phyloP scores from a whole-genome alignment of 805 yeast genomes.

The baker's yeast (Saccharomyces cerevisiae) region DNA sequence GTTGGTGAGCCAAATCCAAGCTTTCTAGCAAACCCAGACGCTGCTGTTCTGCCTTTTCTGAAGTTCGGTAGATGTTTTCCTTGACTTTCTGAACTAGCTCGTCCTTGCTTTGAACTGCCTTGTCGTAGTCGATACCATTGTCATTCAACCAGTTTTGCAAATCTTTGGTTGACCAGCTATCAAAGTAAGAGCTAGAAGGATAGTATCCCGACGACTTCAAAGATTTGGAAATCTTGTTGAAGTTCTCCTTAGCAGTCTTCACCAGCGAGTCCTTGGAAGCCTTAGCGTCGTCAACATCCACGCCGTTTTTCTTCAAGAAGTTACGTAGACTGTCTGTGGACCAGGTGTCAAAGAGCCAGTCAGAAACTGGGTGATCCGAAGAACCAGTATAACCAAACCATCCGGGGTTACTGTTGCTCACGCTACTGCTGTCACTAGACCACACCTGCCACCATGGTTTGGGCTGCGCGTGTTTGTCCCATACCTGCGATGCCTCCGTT shows the following conservation, averaged over 20 bases:
- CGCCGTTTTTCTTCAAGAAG: constrained; percentile 42
- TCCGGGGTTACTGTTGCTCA: constrained; percentile 30
- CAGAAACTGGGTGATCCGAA: constrained; percentile 15
- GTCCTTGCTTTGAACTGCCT: constrained; percentile 32
- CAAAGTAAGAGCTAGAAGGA: constrained; percentile 46
- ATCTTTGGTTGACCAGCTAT: constrained; percentile 31
- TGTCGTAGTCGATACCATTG: constrained; percentile 33
- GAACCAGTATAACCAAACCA: constrained; percentile 32
- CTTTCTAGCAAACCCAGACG: constrained; percentile 35
- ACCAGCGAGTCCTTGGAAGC: constrained; percentile 42
- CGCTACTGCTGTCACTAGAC: constrained; percentile 7
- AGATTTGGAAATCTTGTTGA: constrained; percentile 32
- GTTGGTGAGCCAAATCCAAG: constrained; percentile 31
- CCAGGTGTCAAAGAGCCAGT: constrained; percentile 53
- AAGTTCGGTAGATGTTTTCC: constrained; percentile 36
- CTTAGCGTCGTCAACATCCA: constrained; percentile 30
- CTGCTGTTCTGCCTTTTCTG: constrained; percentile 33
- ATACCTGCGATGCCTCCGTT: constrained; percentile 15
- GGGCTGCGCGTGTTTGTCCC: constrained; percentile 16
- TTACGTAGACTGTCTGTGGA: constrained; percentile 37
- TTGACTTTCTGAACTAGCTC: constrained; percentile 37
- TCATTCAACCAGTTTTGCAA: constrained; percentile 43
- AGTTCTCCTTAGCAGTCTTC: constrained; percentile 38
- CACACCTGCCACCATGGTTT: constrained; percentile 29
- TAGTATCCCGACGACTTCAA: constrained; percentile 37